A percentile compares a stretch with the other conserved stretches of the same genome.
Evolutionary conservation across 192 early-diverging fungal species (phyloP).

Genomic region (Backusella parvicylindrica): DNA sequence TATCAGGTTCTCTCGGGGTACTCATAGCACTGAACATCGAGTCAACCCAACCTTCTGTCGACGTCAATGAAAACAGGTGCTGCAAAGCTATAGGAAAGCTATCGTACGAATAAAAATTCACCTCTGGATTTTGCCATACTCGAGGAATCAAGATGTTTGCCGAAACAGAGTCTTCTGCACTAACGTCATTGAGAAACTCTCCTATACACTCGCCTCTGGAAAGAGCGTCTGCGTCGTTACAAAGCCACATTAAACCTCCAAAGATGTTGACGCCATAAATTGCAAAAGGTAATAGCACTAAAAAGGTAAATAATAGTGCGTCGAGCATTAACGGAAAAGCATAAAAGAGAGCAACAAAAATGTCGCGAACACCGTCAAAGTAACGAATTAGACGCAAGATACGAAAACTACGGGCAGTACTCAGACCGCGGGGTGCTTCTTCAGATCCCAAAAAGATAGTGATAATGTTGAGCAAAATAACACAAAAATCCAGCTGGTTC

Average conservation of each 20-base stretch:
- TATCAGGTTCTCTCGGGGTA: constrained; percentile 19
- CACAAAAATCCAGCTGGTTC: constrained; percentile 53
- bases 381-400: constrained; percentile 32
- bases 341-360: constrained; percentile 29
- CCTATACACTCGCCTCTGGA: constrained; percentile 33
- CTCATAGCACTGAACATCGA: constrained; percentile 32
- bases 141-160: constrained; percentile 37
- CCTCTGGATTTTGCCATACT: constrained; percentile 48
- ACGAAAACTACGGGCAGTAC: constrained; percentile 46
- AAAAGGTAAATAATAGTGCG: constrained; percentile 42
- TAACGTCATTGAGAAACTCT: constrained; percentile 19
- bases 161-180: constrained; percentile 1
- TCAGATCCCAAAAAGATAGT: constrained; percentile 33
- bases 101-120: constrained; percentile 45
- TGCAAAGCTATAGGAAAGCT: constrained; percentile 42
- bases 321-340: constrained; percentile 53
- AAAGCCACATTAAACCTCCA: constrained; percentile 41
- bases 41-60: constrained; percentile 51
- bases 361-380: constrained; percentile 22
- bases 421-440: constrained; percentile 32
- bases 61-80: constrained; percentile 47
- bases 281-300: constrained; percentile 46
- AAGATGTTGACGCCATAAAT: constrained; percentile 53
- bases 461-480: constrained; percentile 39
- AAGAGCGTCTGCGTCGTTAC: constrained; percentile 29